Evolutionary conservation across 345 rosid species (phyloP).

Genomic region (Gossypium thurberi): DNA sequence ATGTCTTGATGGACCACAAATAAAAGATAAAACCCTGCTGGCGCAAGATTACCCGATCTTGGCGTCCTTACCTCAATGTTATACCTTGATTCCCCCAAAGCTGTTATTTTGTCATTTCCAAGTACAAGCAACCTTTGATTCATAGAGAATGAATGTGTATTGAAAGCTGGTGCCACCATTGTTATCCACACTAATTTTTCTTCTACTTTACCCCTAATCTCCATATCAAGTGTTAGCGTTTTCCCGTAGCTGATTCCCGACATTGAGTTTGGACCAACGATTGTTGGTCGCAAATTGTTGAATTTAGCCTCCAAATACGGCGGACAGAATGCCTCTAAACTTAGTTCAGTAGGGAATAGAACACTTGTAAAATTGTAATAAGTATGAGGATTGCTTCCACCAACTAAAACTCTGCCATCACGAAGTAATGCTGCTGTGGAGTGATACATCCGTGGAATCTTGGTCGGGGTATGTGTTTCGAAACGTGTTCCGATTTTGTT

Average conservation of each 20-base stretch:
- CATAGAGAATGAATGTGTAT: conserved; percentile 45
- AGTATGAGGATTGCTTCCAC: conserved; percentile 38
- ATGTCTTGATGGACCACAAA: conserved; percentile 56
- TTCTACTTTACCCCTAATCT: conserved; percentile 16
- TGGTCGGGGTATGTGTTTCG: conserved; percentile 37
- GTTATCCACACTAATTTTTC: conserved; percentile 37
- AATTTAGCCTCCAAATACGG: conserved; percentile 35
- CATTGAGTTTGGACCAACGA: conserved; percentile 28
- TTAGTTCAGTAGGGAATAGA: conserved; percentile 65
- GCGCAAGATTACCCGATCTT: conserved; percentile 42
- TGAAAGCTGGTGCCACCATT: conserved; percentile 60
- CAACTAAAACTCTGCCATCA: conserved; percentile 66
- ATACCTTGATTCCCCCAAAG: conserved; percentile 22
- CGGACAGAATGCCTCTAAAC: conserved; percentile 69
- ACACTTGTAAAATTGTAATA: conserved; percentile 50
- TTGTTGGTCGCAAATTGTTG: conserved; percentile 37
- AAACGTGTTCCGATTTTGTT: conserved; percentile 34
- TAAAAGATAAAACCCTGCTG: conserved; percentile 62
- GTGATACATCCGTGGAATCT: conserved; percentile 80
- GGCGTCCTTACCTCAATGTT: conserved; percentile 42
- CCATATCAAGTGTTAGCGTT: conserved; percentile 27
- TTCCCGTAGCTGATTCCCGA: conserved; percentile 24
- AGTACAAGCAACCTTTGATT: conserved; percentile 66
- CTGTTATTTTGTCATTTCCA: conserved; percentile 27
- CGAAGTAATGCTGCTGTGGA: conserved; percentile 63